Evolutionary conservation across 1,284 basidiomycete genomes (phyloP), one percentile per base, ranked within the genome.

Genomic region (Heterobasidion occidentale): DNA sequence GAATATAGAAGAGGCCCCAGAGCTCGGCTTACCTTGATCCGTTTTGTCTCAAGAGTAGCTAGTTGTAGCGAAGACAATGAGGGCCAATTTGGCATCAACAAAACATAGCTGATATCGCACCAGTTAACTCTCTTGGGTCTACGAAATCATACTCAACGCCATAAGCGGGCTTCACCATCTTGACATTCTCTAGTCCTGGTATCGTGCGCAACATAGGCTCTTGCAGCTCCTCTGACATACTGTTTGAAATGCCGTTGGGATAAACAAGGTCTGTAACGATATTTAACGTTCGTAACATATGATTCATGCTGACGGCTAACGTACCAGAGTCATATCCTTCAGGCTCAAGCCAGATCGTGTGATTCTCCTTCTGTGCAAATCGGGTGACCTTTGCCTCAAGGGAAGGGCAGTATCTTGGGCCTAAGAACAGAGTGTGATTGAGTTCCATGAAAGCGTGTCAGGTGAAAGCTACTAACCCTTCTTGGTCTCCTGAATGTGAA

Each of bases 121-220:
- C 74, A 35, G 73, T 75, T 44, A 95, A 76, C 63, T 94, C 92
- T 42, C 90, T 75, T 6, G 93, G 86, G 70, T 95, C 92, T n/a
- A 95, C 79, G 64, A 92, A 86, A 63, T 95, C 93, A 63, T 95
- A 96, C 67, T 96, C 92, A 38, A 96, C 92, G 1, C 93, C 93
- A 70, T 95, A 96, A 0, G 92, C 93, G 0, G 92, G 91, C 61
- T 79, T 75, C 2, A 90, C 78, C 76, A 95, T 88, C 64, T 86
- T 80, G 9, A 86, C 92, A 27, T 87, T 83, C 71, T 94, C 91
- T 20, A 96, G 73, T 0, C 93, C 92, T 0, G 84, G 86, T 42
- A 95, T 85, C 0, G 90, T 91, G 17, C 85, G 82, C 70, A 95
- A 80, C 80, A 95, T 83, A 7, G 76, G 68, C 61, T 87, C 81